These are phyloP conservation scores for Eimeria necatrix DNA, from an alignment of 169 alveolate species.

Conservation along the genomic window DNA sequence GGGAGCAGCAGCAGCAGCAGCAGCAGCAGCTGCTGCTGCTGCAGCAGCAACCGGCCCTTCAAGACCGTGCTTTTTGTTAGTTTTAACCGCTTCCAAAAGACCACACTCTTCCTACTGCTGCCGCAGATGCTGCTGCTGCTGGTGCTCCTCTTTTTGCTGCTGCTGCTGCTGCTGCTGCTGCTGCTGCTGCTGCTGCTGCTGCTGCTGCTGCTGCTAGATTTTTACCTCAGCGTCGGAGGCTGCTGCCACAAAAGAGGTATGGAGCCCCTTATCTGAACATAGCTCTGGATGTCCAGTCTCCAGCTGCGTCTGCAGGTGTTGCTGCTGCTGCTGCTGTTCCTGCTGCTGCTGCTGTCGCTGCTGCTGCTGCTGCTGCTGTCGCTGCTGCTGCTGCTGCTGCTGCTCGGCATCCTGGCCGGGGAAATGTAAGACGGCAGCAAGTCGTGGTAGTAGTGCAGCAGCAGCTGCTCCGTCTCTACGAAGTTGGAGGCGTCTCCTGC, in stretches of 20 bases:
- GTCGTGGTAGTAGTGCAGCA: slow-evolving; percentile 57
- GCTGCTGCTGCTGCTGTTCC: slow-evolving; percentile 20
- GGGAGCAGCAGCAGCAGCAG: neutral
- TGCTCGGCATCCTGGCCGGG: neutral
- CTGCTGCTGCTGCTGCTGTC: slow-evolving; percentile 28
- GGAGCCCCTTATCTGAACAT: slow-evolving; percentile 94
- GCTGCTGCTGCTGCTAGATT: slow-evolving; percentile 6
- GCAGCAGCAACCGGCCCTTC: neutral
- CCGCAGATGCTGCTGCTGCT: neutral
- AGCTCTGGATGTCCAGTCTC: slow-evolving; percentile 86
- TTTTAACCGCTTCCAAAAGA: too few relatives aligned
- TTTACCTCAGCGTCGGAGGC: slow-evolving; percentile 89
- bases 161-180: neutral
- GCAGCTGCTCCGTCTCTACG: slow-evolving; percentile 95
- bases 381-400: slow-evolving; percentile 61
- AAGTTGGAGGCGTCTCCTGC: slow-evolving; percentile 88
- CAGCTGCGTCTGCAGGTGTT: slow-evolving; percentile 26
- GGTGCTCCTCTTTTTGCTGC: neutral
- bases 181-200: slow-evolving; percentile 22
- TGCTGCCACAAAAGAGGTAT: slow-evolving; percentile 94
- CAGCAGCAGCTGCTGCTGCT: neutral
- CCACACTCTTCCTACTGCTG: neutral
- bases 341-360: slow-evolving; percentile 66
- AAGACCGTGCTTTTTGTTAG: too few relatives aligned
- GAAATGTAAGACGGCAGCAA: slow-evolving; percentile 39